Base-by-base conservation (phyloP, 2,329 filamentous ascomycete genomes). In the Coniochaeta prunicola region DNA sequence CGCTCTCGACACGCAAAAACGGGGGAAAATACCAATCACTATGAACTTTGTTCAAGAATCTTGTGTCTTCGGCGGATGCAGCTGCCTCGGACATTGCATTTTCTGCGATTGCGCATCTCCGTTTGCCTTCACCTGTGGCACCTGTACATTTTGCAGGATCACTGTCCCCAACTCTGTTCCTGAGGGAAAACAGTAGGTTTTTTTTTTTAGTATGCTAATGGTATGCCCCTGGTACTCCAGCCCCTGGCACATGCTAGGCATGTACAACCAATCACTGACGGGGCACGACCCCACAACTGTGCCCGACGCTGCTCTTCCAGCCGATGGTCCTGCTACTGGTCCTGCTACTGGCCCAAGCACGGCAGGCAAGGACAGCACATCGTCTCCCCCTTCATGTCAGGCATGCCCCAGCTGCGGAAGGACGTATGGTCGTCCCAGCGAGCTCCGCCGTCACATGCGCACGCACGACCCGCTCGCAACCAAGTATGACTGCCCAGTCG, bases 201-300 rank as follows among this genome's bases (percentile, higher is more conserved):
- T 50, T 48, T 45, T 50, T 50, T 50, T 50, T 50, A 50, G 24
- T 50, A 50, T 17, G 45, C 45, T 50, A 50, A 50, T 28, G 45
- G 45, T 50, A 50, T 50, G 45, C 45, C 45, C 45, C 45, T 2
- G 13, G 19, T 21, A 17, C 24, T n/a, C n/a, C 36, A 13, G 36
- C 31, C 13, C 13, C 31, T 8, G 31, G 31, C 7, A 34, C 7
- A 34, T 8, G n/a, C n/a, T n/a, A n/a, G n/a, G n/a, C n/a, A n/a
- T n/a, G n/a, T n/a, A n/a, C n/a, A n/a, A n/a, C 36, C 36, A 38
- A 38, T 17, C 36, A 38, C 5, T n/a, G 3, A 4, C 17, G 15
- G 36, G 36, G 10, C 15, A 38, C 9, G 36, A 9, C 36, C 36
- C 36, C 36, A n/a, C 36, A n/a, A n/a, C 36, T n/a, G 17, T 17